Evolutionary conservation across 495 filamentous ascomycete species (phyloP).

Genomic region (Penicillium samsonianum): DNA sequence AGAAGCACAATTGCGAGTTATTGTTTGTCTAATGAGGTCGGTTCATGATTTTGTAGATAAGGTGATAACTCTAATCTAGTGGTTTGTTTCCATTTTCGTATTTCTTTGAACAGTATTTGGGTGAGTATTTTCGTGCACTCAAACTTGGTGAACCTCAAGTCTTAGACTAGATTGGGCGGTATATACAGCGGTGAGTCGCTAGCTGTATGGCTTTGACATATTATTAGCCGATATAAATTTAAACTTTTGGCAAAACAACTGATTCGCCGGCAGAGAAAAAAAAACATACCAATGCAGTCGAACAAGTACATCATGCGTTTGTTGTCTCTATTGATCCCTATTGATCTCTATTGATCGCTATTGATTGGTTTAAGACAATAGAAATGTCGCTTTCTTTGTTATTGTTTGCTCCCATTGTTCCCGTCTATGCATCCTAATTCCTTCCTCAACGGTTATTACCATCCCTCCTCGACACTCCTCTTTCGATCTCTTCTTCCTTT

Average conservation of each 20-base stretch:
- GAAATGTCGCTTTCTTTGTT: slow-evolving; percentile 1
- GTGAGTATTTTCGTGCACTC: neutral
- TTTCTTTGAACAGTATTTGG: neutral
- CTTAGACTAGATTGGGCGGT: neutral
- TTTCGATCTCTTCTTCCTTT: neutral
- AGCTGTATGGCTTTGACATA: neutral
- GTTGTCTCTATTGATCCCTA: neutral
- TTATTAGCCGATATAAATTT: neutral
- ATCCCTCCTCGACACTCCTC: neutral
- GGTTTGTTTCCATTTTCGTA: neutral
- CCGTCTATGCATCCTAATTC: neutral
- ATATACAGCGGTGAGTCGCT: neutral
- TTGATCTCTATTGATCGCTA: neutral
- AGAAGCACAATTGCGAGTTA: neutral
- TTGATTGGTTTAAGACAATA: neutral
- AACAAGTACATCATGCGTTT: neutral
- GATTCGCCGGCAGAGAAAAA: slow-evolving; percentile 12
- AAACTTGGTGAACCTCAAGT: neutral
- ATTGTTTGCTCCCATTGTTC: neutral
- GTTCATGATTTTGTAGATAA: neutral
- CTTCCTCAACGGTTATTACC: neutral
- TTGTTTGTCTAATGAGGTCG: neutral
- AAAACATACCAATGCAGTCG: neutral
- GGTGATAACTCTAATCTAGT: neutral
- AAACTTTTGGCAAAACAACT: neutral